Percentiles rank a stretch among this genome's conserved stretches.
phyloP scores from a whole-genome alignment of 2,329 filamentous ascomycete species.

The Saccharata proteae region DNA sequence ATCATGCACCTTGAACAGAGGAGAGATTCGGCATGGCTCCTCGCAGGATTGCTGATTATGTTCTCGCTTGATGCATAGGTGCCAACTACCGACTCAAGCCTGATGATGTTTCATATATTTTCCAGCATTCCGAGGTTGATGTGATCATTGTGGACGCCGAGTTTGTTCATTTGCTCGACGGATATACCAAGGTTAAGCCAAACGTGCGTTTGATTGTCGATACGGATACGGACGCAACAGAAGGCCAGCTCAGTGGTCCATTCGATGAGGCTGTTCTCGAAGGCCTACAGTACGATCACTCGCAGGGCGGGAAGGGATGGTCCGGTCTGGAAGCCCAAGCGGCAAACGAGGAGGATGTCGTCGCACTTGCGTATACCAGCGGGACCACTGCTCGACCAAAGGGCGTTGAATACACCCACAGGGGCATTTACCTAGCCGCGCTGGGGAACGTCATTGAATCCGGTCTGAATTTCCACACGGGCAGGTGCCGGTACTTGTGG shows the following conservation, averaged over 20 bases:
- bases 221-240: constrained; percentile 66
- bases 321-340: constrained; percentile 57
- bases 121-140: constrained; percentile 77
- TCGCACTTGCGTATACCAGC: constrained; percentile 87
- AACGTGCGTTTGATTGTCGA: constrained; percentile 65
- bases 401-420: constrained; percentile 83
- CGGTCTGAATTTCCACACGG: constrained; percentile 59
- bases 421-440: constrained; percentile 74
- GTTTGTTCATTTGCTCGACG: constrained; percentile 56
- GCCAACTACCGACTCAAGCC: constrained; percentile 66
- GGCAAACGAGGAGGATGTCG: constrained; percentile 63
- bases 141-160: constrained; percentile 78
- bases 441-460: constrained; percentile 82
- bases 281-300: constrained; percentile 59
- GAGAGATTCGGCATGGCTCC: no score
- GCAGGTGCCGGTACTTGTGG: constrained; percentile 75
- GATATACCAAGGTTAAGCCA: constrained; percentile 49
- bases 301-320: constrained; percentile 63
- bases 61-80: constrained; percentile 21
- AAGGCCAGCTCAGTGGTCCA: constrained; percentile 61
- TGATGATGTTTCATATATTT: constrained; percentile 83
- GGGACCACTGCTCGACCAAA: constrained; percentile 88
- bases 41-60: not conserved
- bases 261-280: constrained; percentile 78
- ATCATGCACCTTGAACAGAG: not conserved